Evolutionary conservation across 2,329 filamentous ascomycete species (phyloP).

Genomic region (Cercospora nicotianae): DNA sequence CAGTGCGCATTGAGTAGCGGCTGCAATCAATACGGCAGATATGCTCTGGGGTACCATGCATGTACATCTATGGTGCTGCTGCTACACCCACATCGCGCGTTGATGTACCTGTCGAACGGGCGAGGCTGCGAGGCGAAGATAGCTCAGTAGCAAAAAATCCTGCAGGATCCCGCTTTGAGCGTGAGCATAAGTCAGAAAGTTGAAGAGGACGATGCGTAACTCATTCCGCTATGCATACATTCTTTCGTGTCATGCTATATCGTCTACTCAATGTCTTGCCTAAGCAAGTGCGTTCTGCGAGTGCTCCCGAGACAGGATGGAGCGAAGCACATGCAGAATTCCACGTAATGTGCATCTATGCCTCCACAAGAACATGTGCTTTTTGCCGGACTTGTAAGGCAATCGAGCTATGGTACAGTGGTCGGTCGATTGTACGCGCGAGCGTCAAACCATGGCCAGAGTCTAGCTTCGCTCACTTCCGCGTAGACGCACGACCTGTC

Average conservation of each 20-base stretch:
- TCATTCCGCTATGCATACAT: neutral
- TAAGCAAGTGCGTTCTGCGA: neutral
- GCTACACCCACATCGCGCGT: neutral
- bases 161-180: neutral
- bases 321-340: neutral
- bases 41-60: neutral
- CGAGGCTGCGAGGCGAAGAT: neutral
- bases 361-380: neutral
- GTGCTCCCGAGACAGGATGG: neutral
- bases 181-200: neutral
- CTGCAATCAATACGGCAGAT: neutral
- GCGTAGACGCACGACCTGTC: conserved; percentile 88
- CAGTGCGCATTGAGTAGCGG: neutral
- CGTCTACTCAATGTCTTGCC: neutral
- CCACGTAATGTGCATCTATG: neutral
- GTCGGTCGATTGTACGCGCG: neutral
- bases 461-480: conserved; percentile 83
- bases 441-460: neutral
- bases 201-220: neutral
- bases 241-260: neutral
- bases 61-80: neutral
- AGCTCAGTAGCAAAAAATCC: neutral
- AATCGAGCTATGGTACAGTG: conserved; percentile 10
- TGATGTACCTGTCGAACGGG: neutral
- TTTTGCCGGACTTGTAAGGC: neutral